Evolutionary conservation across 306 rosid genomes (phyloP), one percentile per base, ranked within the genome.

Genomic region (Glycine latifolia): DNA sequence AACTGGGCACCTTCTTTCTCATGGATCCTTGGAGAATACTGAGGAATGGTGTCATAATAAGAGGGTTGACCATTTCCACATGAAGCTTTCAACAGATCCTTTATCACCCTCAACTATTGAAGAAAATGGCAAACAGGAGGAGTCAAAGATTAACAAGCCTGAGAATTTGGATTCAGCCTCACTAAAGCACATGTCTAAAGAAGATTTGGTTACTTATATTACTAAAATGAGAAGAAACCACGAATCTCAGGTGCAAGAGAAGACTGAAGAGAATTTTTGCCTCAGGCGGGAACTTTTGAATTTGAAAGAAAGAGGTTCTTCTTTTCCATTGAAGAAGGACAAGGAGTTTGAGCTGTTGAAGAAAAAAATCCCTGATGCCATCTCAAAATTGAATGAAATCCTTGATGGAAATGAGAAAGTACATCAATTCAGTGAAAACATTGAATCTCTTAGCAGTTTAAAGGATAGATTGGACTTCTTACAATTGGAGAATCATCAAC

Each of bases 191-290:
- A 14, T 89, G 92, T 12, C 78, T 3, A 85, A 6, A 80, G 94
- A 92, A 20, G 90, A 89, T 43, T 77, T 94, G 88, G 60, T 88
- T 43, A 41, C 41, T 47, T 75, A 87, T 78, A 89, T 96, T 85
- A 89, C 91, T 69, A 88, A 83, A 63, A 85, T 90, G 94, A 92
- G 85, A 89, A 91, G 98, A 88, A 86, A 90, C 67, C 98, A 96
- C 26, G 99, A 96, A 77, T 89, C 90, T 54, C 77, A 89, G 73
- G 90, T 92, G 87, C 97, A 80, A 6, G 82, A 83, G 84, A 67
- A 83, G 67, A 93, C 91, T 31, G 99, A 96, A 86, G 88, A 89
- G 70, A 79, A 67, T 75, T 80, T 90, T 81, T 78, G 79, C 73
- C 91, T 90, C 31, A 92, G 43, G 87, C 62, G 97, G 75, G 91